Base-by-base conservation (phyloP, 139 green algal species). In the Picochlorum sp. region DNA sequence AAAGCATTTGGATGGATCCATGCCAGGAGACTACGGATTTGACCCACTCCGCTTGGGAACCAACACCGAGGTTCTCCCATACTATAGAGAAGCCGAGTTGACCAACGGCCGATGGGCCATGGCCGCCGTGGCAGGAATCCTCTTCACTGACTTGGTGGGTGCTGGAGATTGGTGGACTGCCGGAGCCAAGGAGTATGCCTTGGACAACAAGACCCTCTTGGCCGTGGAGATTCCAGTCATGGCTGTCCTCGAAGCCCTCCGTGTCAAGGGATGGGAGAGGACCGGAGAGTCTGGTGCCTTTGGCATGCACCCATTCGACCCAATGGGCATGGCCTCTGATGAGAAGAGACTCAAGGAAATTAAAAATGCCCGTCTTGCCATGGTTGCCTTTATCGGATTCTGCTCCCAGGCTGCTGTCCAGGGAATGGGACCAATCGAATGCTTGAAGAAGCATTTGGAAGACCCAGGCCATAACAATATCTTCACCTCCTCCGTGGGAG, bases 361-460 rank as follows among this genome's bases (percentile, higher is more conserved):
- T 66, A 98, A 98, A 86, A 98, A 98, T 77, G 92, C 86, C 57
- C 66, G 62, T 60, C 72, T 85, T 41, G 80, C 82, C 4, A 91
- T 94, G 86, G 57, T 95, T 44, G 89, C 90, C n/a, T 89, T 95
- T 71, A 23, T 96, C 7, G 91, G 91, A 72, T 94, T 93, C 76
- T 77, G 69, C 69, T 88, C 76, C 45, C 85, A 94, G 74, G 81
- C 81, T 30, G 78, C 79, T 5, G 85, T 93, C 15, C 76, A 69
- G 56, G 82, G 89, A 73, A 68, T 83, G 76, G 87, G 87, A 71
- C 90, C 90, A 65, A 86, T 97, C 30, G 87, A 84, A 41, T 84
- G 75, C 81, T 72, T 97, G 51, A 69, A 85, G 37, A 50, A 65
- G 10, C 90, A 97, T 81, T 56, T 97, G 10, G 80, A 60, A 4